Evolutionary conservation across 2,329 filamentous ascomycete species (phyloP).

Genomic region (Triangularia verruculosa): DNA sequence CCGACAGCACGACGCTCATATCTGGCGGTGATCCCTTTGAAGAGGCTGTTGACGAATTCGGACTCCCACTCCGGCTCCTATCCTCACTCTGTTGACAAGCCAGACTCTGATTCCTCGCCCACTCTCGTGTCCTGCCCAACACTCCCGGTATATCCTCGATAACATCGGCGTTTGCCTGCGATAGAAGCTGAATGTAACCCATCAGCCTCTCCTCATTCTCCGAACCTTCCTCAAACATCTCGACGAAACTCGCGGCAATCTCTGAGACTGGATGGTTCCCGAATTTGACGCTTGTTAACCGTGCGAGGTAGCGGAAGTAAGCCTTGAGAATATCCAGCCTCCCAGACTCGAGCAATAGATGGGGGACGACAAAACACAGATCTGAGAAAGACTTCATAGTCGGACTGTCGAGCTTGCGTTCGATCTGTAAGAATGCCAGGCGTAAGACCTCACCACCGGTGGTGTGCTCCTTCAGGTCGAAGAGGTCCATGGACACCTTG

Average conservation of each 20-base stretch:
- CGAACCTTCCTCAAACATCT: slow-evolving; percentile 14
- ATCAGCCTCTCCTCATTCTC: slow-evolving; percentile 23
- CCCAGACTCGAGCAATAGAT: slow-evolving; percentile 25
- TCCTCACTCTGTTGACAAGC: slow-evolving; percentile 23
- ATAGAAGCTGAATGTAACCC: slow-evolving; percentile 26
- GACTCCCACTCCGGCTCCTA: neutral
- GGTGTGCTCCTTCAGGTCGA: slow-evolving; percentile 24
- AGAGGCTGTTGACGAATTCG: slow-evolving; percentile 1
- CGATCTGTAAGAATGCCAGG: slow-evolving; percentile 28
- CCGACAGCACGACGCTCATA: neutral
- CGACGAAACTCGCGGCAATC: slow-evolving; percentile 22
- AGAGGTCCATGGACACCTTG: slow-evolving; percentile 28
- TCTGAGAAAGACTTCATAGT: slow-evolving; percentile 28
- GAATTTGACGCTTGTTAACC: slow-evolving; percentile 22
- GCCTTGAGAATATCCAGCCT: slow-evolving; percentile 24
- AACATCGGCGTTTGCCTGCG: slow-evolving; percentile 26
- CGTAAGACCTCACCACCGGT: slow-evolving; percentile 25
- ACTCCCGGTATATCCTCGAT: slow-evolving; percentile 18
- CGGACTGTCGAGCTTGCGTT: slow-evolving; percentile 22
- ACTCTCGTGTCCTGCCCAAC: slow-evolving; percentile 22
- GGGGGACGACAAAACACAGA: slow-evolving; percentile 27
- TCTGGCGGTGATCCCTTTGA: neutral
- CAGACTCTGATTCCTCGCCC: slow-evolving; percentile 26
- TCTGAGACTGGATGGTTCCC: slow-evolving; percentile 26
- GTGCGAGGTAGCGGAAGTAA: slow-evolving; percentile 24